Evolutionary conservation across 805 yeast species (phyloP).

Genomic region (Kluyveromyces aestuarii): DNA sequence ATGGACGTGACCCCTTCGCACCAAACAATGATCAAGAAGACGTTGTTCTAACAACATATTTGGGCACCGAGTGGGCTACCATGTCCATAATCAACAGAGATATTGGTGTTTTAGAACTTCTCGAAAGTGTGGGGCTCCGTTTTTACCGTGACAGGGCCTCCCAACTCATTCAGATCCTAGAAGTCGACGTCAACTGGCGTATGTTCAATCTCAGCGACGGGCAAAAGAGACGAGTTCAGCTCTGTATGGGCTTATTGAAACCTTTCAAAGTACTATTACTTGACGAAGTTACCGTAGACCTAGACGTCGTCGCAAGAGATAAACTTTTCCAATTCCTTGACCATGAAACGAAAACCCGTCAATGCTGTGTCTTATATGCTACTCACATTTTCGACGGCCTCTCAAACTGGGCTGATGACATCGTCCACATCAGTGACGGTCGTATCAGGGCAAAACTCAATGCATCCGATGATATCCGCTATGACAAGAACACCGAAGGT

Average conservation of each 20-base stretch:
- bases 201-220: conserved; percentile 93
- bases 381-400: conserved; percentile 96
- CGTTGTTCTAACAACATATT: conserved; percentile 55
- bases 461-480: conserved; percentile 28
- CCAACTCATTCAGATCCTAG: conserved; percentile 63
- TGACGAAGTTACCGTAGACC: conserved; percentile 95
- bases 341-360: conserved; percentile 60
- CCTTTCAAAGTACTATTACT: conserved; percentile 86
- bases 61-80: conserved; percentile 97
- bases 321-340: conserved; percentile 61
- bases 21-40: conserved; percentile 33
- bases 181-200: conserved; percentile 82
- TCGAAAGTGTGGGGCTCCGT: conserved; percentile 78
- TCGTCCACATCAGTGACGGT: conserved; percentile 73
- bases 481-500: conserved; percentile 13
- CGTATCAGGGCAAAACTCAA: conserved; percentile 31
- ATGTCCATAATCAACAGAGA: conserved; percentile 86
- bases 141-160: conserved; percentile 70
- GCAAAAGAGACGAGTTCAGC: conserved; percentile 87
- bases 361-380: conserved; percentile 79
- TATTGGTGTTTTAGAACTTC: conserved; percentile 72
- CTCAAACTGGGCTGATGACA: conserved; percentile 79
- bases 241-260: conserved; percentile 83
- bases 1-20: conserved; percentile 86
- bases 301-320: conserved; percentile 85